Conservation (phyloP, 441 rosid genomes). For the Eutrema salsugineum region DNA sequence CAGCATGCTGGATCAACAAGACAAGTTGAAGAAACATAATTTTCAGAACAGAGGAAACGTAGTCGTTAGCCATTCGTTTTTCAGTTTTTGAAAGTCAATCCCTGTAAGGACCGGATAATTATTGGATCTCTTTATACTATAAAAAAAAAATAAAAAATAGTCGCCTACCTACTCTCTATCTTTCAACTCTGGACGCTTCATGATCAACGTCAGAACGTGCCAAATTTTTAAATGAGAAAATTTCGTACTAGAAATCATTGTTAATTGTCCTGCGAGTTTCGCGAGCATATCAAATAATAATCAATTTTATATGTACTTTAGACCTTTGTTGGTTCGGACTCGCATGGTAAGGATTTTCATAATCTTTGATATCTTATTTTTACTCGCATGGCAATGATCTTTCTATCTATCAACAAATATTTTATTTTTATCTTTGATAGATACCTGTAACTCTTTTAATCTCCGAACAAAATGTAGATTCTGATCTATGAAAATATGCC, state of each 20-base stretch:
- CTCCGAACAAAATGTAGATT: neutral
- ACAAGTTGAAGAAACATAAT: no score
- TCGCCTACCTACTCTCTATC: neutral
- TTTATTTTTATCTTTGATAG: no score
- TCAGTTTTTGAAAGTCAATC: no score
- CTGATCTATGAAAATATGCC: neutral
- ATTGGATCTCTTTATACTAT: neutral
- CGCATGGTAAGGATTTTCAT: no score
- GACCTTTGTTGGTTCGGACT: no score
- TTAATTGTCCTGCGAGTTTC: neutral
- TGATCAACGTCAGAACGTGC: neutral
- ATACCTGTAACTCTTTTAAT: neutral
- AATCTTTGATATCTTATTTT: no score
- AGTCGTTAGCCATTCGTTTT: no score
- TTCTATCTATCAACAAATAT: no score
- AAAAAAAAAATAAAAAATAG: neutral
- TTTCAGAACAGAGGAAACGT: no score
- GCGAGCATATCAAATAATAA: neutral
- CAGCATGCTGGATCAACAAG: no score
- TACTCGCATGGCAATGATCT: no score
- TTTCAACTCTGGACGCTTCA: neutral
- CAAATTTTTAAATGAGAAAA: neutral
- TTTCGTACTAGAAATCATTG: neutral
- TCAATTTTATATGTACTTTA: no score
- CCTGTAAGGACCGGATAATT: neutral